Evolutionary conservation across 2,329 filamentous ascomycete genomes (phyloP), one percentile per base, ranked within the genome.

Genomic region (Apiospora marii): DNA sequence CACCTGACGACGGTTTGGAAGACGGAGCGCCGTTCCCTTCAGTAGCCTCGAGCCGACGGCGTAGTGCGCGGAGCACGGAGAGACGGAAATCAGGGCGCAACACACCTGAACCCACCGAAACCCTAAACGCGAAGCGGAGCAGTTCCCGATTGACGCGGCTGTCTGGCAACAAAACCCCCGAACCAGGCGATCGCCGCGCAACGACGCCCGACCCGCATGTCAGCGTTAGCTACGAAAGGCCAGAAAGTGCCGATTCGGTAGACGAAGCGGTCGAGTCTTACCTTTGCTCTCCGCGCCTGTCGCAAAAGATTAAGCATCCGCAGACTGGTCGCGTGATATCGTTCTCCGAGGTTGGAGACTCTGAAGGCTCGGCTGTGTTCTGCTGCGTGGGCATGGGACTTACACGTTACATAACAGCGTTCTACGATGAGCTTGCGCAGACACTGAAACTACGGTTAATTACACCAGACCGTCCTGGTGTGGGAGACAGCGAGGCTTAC

Each of bases 301-400:
- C 94, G 4, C 95, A 98, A 79, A 97, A 93, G 82, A 94, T 98
- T 70, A 87, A 88, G 30, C 94, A 98, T 82, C 94, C 95, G 0
- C 92, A 94, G 73, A 97, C 94, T 0, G 95, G 95, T 1, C 91
- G 96, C 22, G 87, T 93, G 3, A 98, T 99, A 76, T 97, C 95
- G 0, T 99, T 98, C 79, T 98, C 96, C 0, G 96, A 99, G 81
- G 96, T 99, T 3, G 96, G 96, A 19, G 95, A 98, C 81, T 92
- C 95, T 0, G 91, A 96, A 61, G 96, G 96, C 1, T 96, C 93
- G 76, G 96, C 95, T 3, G 94, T 99, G 1, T 95, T 99, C 77
- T 97, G 96, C 80, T 99, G 96, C 79, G 95, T 99, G 3, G 96
- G 96, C 27, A 99, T 99, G 96, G 96, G 96, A 0, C 83, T 99